These are phyloP conservation scores for Xylariaceae sp. DNA, from an alignment of 2,329 filamentous ascomycete species.

Conservation along the genomic window DNA sequence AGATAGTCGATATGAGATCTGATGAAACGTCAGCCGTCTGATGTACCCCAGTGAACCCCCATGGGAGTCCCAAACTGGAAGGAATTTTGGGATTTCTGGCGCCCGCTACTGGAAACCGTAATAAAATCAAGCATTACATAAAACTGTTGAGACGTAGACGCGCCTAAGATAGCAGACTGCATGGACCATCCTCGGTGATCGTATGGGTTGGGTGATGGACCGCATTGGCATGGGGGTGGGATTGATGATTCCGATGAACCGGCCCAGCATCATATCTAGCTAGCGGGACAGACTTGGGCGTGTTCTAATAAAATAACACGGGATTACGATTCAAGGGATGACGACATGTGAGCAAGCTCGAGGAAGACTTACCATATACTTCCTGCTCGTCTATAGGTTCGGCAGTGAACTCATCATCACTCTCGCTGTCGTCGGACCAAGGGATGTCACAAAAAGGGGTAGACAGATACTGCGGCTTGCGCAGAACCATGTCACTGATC, in stretches of 20 bases:
- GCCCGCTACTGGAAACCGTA: not conserved
- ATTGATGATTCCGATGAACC: conserved; percentile 9
- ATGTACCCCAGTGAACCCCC: conserved; percentile 4
- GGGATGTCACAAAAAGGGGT: conserved; percentile 44
- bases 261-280: not conserved
- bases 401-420: conserved; percentile 61
- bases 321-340: too few species aligned
- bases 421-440: conserved; percentile 42
- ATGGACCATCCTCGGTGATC: conserved; percentile 1
- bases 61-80: not conserved
- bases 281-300: not conserved
- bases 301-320: not conserved
- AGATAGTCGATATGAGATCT: conserved; percentile 95
- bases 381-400: conserved; percentile 97
- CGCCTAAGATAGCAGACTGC: not conserved
- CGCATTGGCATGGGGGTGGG: conserved; percentile 5
- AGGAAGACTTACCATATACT: conserved; percentile 72
- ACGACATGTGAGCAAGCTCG: not conserved
- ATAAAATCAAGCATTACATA: not conserved
- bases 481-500: conserved; percentile 48
- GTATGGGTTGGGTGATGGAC: conserved; percentile 2
- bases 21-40: conserved; percentile 29
- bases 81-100: not conserved
- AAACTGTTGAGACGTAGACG: not conserved
- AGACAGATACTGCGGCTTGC: conserved; percentile 48